These are phyloP conservation scores for Glebionis coronaria DNA, from an alignment of 129 eudicot genomes.

Conservation along the genomic window DNA sequence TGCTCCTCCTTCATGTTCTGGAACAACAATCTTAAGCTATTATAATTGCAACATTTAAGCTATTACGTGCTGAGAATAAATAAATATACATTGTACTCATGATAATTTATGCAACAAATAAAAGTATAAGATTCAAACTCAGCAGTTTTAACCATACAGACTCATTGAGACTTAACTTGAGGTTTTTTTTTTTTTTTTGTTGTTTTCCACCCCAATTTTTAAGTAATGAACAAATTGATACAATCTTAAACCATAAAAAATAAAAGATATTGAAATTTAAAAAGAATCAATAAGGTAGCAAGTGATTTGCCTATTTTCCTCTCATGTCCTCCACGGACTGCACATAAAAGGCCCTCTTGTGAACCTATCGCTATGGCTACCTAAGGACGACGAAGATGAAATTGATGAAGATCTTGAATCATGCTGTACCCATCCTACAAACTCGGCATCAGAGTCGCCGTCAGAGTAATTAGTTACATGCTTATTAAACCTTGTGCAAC, in stretches of 20 bases:
- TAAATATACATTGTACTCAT: too few species aligned
- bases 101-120: too few species aligned
- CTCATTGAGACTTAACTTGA: neutral
- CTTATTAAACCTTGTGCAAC: conserved; percentile 22
- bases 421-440: conserved; percentile 27
- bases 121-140: neutral
- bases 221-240: conserved; percentile 16
- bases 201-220: neutral
- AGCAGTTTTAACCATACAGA: neutral
- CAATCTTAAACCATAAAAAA: neutral
- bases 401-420: conserved; percentile 33
- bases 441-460: conserved; percentile 36
- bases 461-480: conserved; percentile 30
- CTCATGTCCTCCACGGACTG: conserved; percentile 30
- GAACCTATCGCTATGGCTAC: conserved; percentile 26
- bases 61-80: too few species aligned
- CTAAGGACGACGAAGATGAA: conserved; percentile 30
- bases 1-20: too few species aligned
- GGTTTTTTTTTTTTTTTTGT: neutral
- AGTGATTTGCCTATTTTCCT: neutral
- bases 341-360: conserved; percentile 29
- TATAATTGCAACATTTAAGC: too few species aligned
- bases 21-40: too few species aligned
- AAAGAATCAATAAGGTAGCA: conserved; percentile 20
- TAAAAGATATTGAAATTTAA: neutral